These are phyloP conservation scores for Beauveria medogensis DNA, from an alignment of 2,329 filamentous ascomycete species.

Conservation along the genomic window DNA sequence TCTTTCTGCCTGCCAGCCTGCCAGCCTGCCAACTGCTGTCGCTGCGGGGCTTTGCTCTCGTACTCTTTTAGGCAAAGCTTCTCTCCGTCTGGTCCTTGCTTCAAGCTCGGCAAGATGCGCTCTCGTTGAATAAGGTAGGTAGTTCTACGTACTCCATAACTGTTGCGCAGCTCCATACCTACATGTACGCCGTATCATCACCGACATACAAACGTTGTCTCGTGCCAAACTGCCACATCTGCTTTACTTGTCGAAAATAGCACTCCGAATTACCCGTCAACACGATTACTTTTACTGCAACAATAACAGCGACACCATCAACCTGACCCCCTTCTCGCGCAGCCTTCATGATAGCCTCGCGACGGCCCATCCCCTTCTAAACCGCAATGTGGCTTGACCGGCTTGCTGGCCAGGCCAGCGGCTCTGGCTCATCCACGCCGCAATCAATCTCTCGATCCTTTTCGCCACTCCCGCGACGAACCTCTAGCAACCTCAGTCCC, in stretches of 20 bases:
- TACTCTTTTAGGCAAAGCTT: slow-evolving; percentile 4
- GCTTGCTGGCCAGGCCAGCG: slow-evolving; percentile 61
- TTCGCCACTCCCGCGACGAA: slow-evolving; percentile 61
- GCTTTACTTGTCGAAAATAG: background rate
- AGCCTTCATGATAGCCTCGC: slow-evolving; percentile 12
- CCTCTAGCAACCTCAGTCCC: slow-evolving; percentile 60
- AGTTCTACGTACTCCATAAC: slow-evolving; percentile 4
- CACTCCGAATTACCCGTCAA: background rate
- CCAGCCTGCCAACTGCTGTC: background rate
- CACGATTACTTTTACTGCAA: too few relatives aligned
- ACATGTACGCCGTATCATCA: slow-evolving; percentile 6
- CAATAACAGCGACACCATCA: background rate
- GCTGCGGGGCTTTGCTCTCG: background rate
- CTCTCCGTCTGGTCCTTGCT: background rate
- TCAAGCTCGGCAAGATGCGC: slow-evolving; percentile 2
- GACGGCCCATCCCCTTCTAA: slow-evolving; percentile 2
- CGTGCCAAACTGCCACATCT: background rate
- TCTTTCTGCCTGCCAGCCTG: too few relatives aligned
- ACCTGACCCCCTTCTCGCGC: too few relatives aligned
- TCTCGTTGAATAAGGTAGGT: background rate
- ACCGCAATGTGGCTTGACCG: slow-evolving; percentile 81
- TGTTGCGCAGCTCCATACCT: background rate
- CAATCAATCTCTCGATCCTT: slow-evolving; percentile 58
- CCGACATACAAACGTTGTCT: slow-evolving; percentile 5
- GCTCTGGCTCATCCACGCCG: slow-evolving; percentile 50